Evolutionary conservation across 148 eudicot species (phyloP).

Genomic region (Chenopodium album): DNA sequence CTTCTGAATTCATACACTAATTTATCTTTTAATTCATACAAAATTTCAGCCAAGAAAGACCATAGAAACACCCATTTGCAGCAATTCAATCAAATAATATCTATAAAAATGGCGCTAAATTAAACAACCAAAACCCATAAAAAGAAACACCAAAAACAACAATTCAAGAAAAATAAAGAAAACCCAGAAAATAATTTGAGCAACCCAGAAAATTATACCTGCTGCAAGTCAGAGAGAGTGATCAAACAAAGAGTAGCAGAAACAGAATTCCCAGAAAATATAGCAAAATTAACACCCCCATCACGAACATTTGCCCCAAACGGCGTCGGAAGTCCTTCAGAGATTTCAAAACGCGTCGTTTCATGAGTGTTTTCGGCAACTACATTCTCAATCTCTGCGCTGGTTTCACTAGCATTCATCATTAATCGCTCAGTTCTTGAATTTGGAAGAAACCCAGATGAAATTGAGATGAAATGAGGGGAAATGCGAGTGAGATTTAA

Average conservation of each 20-base stretch:
- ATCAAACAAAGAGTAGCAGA: slow-evolving; percentile 79
- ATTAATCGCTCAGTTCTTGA: slow-evolving; percentile 20
- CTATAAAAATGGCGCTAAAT: not conserved
- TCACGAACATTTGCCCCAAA: slow-evolving; percentile 68
- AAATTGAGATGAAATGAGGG: slow-evolving; percentile 12
- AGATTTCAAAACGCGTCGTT: slow-evolving; percentile 52
- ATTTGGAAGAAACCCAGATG: slow-evolving; percentile 13
- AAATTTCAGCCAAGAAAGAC: not conserved
- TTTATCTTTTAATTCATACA: not conserved
- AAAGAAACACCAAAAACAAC: not conserved
- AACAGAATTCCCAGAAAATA: slow-evolving; percentile 63
- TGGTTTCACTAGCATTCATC: slow-evolving; percentile 37
- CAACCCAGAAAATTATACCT: slow-evolving; percentile 39
- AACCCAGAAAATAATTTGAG: not conserved
- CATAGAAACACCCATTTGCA: not conserved
- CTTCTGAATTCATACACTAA: not conserved
- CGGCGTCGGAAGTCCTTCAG: slow-evolving; percentile 61
- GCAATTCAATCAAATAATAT: not conserved
- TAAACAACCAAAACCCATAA: not conserved
- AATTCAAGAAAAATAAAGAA: not conserved
- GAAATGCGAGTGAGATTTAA: not conserved
- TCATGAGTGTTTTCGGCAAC: slow-evolving; percentile 36
- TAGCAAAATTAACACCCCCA: slow-evolving; percentile 85
- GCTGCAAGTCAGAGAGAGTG: slow-evolving; percentile 53
- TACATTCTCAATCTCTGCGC: slow-evolving; percentile 42